phyloP scores from a whole-genome alignment of 2,329 filamentous ascomycete species.

The Microascus cirrosus region DNA sequence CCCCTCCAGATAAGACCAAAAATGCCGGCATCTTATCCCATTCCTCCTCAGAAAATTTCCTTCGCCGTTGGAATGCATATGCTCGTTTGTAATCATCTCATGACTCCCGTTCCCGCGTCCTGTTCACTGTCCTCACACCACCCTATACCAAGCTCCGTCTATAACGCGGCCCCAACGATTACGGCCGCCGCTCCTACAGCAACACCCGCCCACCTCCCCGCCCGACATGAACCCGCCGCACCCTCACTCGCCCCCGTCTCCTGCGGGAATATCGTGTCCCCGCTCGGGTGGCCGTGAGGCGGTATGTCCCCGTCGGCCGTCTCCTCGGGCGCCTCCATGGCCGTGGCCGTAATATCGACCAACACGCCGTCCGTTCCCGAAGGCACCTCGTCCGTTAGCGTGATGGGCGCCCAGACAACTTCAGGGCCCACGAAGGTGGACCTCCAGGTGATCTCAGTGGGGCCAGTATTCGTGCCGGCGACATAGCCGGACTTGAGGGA shows the following conservation, averaged over 20 bases:
- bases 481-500: conserved; percentile 20
- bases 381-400: conserved; percentile 17
- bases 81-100: background rate
- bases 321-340: background rate
- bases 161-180: background rate
- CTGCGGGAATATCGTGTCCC: background rate
- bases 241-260: background rate
- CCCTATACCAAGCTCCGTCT: background rate
- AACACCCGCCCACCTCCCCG: background rate
- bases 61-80: background rate
- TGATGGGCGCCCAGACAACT: conserved; percentile 32
- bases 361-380: background rate
- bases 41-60: background rate
- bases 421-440: conserved; percentile 28
- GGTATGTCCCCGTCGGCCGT: background rate
- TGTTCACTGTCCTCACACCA: background rate
- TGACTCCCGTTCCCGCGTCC: background rate
- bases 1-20: background rate
- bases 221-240: background rate
- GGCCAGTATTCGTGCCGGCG: conserved; percentile 14
- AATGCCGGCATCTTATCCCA: background rate
- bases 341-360: background rate
- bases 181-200: background rate
- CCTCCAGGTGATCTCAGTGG: conserved; percentile 31
- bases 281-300: background rate